A percentile compares a stretch with the other conserved stretches of the same genome.
Conservation (phyloP, 2,329 filamentous ascomycete genomes). For the Akanthomyces dipterigenus region DNA sequence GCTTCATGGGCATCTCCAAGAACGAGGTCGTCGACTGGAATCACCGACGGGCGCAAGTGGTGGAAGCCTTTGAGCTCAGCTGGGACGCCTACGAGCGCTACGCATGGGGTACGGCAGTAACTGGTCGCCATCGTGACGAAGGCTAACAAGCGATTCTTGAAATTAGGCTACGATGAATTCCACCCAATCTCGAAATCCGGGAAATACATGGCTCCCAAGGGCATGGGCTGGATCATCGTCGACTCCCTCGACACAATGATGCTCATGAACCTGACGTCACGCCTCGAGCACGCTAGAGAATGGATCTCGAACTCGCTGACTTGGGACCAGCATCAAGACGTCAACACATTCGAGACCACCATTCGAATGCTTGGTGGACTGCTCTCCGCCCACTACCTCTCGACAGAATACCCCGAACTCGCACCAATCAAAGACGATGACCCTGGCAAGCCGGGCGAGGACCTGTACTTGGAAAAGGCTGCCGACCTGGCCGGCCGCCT, state of each 20-base stretch:
- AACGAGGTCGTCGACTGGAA: slow-evolving; percentile 61
- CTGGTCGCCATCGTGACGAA: background rate
- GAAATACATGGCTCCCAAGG: slow-evolving; percentile 76
- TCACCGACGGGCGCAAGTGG: slow-evolving; percentile 70
- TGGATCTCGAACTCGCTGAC: slow-evolving; percentile 78
- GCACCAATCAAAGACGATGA: slow-evolving; percentile 69
- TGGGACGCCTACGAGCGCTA: slow-evolving; percentile 91
- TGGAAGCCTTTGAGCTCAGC: slow-evolving; percentile 82
- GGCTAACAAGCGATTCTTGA: background rate
- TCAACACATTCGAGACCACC: slow-evolving; percentile 96
- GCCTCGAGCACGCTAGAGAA: slow-evolving; percentile 75
- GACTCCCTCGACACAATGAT: slow-evolving; percentile 96
- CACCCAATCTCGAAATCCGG: slow-evolving; percentile 75
- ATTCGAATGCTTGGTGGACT: slow-evolving; percentile 95
- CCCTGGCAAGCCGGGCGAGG: slow-evolving; percentile 67
- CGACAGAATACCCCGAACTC: slow-evolving; percentile 71
- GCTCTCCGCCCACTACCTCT: slow-evolving; percentile 91
- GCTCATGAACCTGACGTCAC: slow-evolving; percentile 90
- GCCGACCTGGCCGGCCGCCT: slow-evolving; percentile 86
- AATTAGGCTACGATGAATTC: slow-evolving; percentile 72
- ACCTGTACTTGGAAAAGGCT: slow-evolving; percentile 93
- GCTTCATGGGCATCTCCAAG: slow-evolving; percentile 49
- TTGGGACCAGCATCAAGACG: slow-evolving; percentile 89
- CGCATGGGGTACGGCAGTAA: slow-evolving; percentile 68
- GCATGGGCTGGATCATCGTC: slow-evolving; percentile 96